phyloP scores from a whole-genome alignment of 495 filamentous ascomycete genomes.

The Podospora didyma region DNA sequence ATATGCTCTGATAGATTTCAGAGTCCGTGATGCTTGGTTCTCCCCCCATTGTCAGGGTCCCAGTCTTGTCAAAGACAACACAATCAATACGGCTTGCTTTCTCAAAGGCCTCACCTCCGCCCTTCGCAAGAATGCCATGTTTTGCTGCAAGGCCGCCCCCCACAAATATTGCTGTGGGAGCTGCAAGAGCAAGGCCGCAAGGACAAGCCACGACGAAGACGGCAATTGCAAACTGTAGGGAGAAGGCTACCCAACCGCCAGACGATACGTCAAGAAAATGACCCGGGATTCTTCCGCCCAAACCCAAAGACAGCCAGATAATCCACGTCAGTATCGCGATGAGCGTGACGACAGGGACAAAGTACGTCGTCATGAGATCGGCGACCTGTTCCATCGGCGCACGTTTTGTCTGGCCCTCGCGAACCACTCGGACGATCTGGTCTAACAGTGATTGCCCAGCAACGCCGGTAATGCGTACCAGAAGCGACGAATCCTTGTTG shows the following conservation, averaged over 20 bases:
- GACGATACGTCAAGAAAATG: slow-evolving; percentile 62
- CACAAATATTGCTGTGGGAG: slow-evolving; percentile 90
- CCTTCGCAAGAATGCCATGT: slow-evolving; percentile 86
- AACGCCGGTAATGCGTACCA: slow-evolving; percentile 64
- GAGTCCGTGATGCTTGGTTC: slow-evolving; percentile 75
- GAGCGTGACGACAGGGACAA: slow-evolving; percentile 80
- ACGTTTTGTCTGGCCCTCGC: slow-evolving; percentile 83
- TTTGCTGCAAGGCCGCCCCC: slow-evolving; percentile 84
- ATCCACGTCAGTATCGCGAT: slow-evolving; percentile 80
- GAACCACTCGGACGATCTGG: slow-evolving; percentile 82
- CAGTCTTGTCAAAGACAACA: slow-evolving; percentile 95
- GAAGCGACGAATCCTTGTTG: slow-evolving; percentile 70
- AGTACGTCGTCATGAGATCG: slow-evolving; percentile 79
- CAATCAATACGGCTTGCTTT: slow-evolving; percentile 82
- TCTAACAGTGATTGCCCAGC: slow-evolving; percentile 86
- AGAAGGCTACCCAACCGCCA: slow-evolving; percentile 84
- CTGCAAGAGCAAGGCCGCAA: slow-evolving; percentile 87
- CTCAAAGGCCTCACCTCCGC: slow-evolving; percentile 95
- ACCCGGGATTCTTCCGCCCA: slow-evolving; percentile 60
- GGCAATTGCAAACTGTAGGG: slow-evolving; percentile 86
- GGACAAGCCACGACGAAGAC: slow-evolving; percentile 96
- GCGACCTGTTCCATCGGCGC: slow-evolving; percentile 86
- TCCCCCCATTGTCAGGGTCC: slow-evolving; percentile 83
- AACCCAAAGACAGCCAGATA: slow-evolving; percentile 74
- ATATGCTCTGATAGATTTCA: slow-evolving; percentile 36